These are phyloP conservation scores for Xylariales sp. DNA, from an alignment of 2,329 filamentous ascomycete species.

Conservation along the genomic window DNA sequence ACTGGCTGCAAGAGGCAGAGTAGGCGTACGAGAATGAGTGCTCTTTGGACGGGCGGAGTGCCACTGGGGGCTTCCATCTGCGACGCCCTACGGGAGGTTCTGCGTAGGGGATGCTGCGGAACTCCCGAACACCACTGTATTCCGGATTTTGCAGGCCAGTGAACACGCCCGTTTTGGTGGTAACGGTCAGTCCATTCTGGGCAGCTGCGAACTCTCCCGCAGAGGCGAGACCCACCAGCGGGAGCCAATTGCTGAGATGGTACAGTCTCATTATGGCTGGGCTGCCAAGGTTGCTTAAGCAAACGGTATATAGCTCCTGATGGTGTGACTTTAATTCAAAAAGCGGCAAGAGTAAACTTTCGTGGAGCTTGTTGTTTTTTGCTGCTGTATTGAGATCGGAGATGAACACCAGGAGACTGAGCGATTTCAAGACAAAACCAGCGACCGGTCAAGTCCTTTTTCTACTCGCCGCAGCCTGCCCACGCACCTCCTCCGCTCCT, in stretches of 20 bases:
- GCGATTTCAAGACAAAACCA: too few relatives aligned
- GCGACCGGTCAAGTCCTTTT: too few relatives aligned
- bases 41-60: background rate
- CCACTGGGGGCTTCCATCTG: constrained; percentile 1
- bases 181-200: background rate
- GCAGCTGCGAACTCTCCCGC: background rate
- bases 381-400: too few relatives aligned
- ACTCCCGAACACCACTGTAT: constrained; percentile 1
- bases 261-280: background rate
- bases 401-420: too few relatives aligned
- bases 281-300: too few relatives aligned
- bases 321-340: too few relatives aligned
- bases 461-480: too few relatives aligned
- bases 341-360: too few relatives aligned
- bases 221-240: background rate
- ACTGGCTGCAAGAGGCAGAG: constrained; percentile 1
- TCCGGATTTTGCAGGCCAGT: constrained; percentile 2
- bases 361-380: too few relatives aligned
- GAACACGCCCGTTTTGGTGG: constrained; percentile 2
- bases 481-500: too few relatives aligned
- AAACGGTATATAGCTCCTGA: too few relatives aligned
- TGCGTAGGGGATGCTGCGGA: constrained; percentile 4
- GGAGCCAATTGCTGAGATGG: background rate
- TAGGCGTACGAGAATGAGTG: background rate
- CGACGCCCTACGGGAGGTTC: constrained; percentile 3